Evolutionary conservation across 1,139 yeast genomes (phyloP).

Genomic region (Lodderomyces theae): DNA sequence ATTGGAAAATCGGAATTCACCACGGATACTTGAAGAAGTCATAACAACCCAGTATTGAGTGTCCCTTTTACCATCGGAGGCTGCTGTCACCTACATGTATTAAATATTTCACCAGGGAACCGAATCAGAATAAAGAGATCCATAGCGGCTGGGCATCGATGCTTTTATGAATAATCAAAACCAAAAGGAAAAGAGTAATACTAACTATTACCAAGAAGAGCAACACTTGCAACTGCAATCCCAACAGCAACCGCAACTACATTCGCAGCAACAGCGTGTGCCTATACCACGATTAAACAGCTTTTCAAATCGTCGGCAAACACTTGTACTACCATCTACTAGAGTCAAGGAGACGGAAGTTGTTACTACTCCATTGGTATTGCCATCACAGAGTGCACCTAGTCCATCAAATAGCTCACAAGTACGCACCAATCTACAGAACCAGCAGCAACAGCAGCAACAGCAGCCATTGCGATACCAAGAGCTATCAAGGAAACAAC

Average conservation of each 20-base stretch:
- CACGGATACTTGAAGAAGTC: too few species aligned
- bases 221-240: conserved; percentile 9
- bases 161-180: conserved; percentile 2
- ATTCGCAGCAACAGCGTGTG: not conserved
- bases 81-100: too few species aligned
- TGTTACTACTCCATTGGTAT: not conserved
- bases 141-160: not conserved
- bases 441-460: too few species aligned
- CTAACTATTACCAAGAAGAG: conserved; percentile 6
- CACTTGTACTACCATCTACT: not conserved
- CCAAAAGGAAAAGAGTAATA: not conserved
- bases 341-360: conserved; percentile 1
- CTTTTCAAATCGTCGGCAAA: not conserved
- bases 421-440: not conserved
- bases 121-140: not conserved
- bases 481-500: not conserved
- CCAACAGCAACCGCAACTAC: conserved; percentile 7
- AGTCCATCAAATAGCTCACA: not conserved
- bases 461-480: not conserved
- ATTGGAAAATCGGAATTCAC: too few species aligned
- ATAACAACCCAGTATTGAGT: too few species aligned
- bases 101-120: too few species aligned
- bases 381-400: not conserved
- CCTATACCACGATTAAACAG: not conserved
- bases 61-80: too few species aligned